Evolutionary conservation across 2,329 filamentous ascomycete species (phyloP).

Genomic region (Paecilomyces dactylethromorphus): DNA sequence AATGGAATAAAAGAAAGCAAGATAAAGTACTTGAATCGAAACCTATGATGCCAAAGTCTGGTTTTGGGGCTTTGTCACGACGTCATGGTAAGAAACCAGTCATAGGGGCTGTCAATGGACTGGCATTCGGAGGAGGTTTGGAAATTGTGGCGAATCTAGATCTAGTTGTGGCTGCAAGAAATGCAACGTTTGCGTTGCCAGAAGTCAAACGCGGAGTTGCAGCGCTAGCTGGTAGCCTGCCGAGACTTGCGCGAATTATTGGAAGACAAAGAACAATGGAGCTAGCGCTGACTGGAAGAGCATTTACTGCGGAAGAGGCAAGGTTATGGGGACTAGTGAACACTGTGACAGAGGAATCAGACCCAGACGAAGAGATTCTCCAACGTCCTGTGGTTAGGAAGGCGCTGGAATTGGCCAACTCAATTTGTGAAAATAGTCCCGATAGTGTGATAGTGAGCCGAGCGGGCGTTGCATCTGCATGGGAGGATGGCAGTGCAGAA

Average conservation of each 20-base stretch:
- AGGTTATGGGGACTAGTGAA: neutral
- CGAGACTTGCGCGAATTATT: neutral
- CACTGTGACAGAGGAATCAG: neutral
- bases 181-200: neutral
- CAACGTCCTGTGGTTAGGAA: neutral
- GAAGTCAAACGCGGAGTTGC: neutral
- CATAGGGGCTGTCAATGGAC: neutral
- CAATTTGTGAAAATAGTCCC: neutral
- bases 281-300: neutral
- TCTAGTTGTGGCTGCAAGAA: neutral
- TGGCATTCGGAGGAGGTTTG: neutral
- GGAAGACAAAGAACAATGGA: neutral
- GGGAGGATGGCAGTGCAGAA: neutral
- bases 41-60: neutral
- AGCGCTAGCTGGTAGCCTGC: neutral
- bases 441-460: neutral
- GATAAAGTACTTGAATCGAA: neutral
- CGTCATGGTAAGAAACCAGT: neutral
- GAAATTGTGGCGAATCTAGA: too few relatives aligned
- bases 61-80: neutral
- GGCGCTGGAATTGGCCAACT: neutral
- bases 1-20: neutral
- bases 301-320: neutral
- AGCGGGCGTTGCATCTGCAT: neutral
- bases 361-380: too few relatives aligned